phyloP scores from a whole-genome alignment of 768 basidiomycete species.

The Tremella fuciformis region DNA sequence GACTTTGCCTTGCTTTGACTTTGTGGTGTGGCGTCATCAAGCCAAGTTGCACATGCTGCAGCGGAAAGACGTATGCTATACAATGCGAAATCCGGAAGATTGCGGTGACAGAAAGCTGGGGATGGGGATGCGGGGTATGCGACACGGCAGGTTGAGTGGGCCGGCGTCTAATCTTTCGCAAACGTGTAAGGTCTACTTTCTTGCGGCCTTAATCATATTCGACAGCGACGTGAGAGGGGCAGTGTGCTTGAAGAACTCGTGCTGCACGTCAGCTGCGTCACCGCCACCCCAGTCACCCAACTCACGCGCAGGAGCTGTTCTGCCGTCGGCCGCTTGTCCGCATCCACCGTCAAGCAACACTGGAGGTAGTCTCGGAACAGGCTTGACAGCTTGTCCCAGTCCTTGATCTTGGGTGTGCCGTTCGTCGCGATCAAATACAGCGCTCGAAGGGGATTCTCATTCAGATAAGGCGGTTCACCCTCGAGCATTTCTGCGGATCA shows the following conservation, averaged over 20 bases:
- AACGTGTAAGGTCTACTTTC: conserved; percentile 14
- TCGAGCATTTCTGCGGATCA: conserved; percentile 76
- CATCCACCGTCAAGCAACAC: conserved; percentile 86
- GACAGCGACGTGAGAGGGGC: conserved; percentile 35
- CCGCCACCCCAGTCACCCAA: conserved; percentile 4
- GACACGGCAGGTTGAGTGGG: no score
- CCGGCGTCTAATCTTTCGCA: no score
- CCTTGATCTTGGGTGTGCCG: conserved; percentile 93
- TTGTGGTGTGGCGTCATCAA: no score
- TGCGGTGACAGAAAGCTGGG: no score
- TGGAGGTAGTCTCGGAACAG: conserved; percentile 87
- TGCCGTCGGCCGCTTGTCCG: conserved; percentile 86
- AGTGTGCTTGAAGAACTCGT: conserved; percentile 42
- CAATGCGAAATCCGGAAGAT: no score
- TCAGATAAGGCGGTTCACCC: conserved; percentile 91
- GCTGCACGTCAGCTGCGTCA: conserved; percentile 23
- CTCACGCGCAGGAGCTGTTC: conserved; percentile 72
- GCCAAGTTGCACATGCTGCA: no score
- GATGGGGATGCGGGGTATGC: no score
- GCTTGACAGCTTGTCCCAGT: conserved; percentile 71
- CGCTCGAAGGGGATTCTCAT: conserved; percentile 91
- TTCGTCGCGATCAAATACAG: conserved; percentile 95
- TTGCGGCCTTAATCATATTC: conserved; percentile 39
- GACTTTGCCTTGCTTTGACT: no score
- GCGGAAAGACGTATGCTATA: no score